Evolutionary conservation across 257 asterid genomes (phyloP).

Genomic region (Galeopsis tetrahit): DNA sequence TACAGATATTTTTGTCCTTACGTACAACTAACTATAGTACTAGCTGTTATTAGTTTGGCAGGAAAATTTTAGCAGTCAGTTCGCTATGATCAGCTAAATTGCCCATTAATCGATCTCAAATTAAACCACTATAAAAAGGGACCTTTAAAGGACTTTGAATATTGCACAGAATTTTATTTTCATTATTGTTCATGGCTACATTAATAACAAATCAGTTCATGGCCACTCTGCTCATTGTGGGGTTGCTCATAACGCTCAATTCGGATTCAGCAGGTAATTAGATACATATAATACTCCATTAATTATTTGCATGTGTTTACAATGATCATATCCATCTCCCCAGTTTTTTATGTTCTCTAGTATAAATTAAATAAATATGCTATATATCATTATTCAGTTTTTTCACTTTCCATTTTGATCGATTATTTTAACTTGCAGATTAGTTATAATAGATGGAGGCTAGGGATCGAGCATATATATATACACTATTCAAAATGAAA

Average conservation of each 20-base stretch:
- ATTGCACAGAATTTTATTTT: background rate
- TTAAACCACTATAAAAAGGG: constrained; percentile 28
- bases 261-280: constrained; percentile 38
- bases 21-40: background rate
- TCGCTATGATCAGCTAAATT: background rate
- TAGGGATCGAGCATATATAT: background rate
- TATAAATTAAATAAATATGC: too few relatives aligned
- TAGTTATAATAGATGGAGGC: background rate
- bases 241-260: constrained; percentile 32
- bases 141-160: background rate
- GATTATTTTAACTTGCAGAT: background rate
- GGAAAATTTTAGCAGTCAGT: constrained; percentile 23
- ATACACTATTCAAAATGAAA: too few relatives aligned
- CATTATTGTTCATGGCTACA: constrained; percentile 26
- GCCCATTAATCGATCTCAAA: background rate
- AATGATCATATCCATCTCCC: too few relatives aligned
- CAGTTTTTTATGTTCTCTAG: background rate
- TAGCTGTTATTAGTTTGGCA: constrained; percentile 26
- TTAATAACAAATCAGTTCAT: background rate
- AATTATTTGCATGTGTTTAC: too few relatives aligned
- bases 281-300: too few relatives aligned
- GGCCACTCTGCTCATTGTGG: constrained; percentile 6
- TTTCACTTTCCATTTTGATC: background rate
- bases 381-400: too few relatives aligned
- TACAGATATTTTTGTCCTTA: too few relatives aligned